Evolutionary conservation across 805 yeast genomes (phyloP).

Genomic region (Yamadazyma laniorum): DNA sequence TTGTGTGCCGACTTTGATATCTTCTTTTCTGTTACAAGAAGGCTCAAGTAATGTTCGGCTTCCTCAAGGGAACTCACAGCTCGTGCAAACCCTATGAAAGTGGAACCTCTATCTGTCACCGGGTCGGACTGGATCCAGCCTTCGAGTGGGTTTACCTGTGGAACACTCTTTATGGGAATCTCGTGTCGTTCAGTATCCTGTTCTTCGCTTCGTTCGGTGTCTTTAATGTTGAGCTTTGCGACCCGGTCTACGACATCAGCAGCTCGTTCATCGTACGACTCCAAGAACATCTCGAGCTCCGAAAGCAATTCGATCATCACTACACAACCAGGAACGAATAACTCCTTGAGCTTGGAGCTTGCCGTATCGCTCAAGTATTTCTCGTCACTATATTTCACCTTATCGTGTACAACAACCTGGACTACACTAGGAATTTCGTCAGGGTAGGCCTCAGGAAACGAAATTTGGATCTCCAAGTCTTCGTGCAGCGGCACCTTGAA

Average conservation of each 20-base stretch:
- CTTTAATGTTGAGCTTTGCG: not conserved
- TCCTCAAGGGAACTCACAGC: conserved; percentile 64
- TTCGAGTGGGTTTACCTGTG: conserved; percentile 46
- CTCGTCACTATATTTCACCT: conserved; percentile 37
- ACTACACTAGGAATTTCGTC: conserved; percentile 57
- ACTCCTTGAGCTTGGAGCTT: conserved; percentile 50
- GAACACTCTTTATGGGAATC: not conserved
- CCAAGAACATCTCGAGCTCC: conserved; percentile 55
- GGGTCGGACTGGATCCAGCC: conserved; percentile 82
- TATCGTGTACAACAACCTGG: conserved; percentile 46
- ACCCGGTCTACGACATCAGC: conserved; percentile 1
- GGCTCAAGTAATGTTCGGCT: conserved; percentile 51
- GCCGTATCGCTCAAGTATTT: conserved; percentile 46
- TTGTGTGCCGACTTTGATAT: conserved; percentile 70
- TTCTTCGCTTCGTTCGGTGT: too few species aligned
- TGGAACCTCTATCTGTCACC: conserved; percentile 77
- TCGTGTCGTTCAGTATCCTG: not conserved
- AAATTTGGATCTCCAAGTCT: conserved; percentile 57
- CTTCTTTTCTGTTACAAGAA: conserved; percentile 61
- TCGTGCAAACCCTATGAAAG: conserved; percentile 76
- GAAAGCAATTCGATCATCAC: conserved; percentile 75
- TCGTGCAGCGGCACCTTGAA: conserved; percentile 63
- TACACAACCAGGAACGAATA: conserved; percentile 62
- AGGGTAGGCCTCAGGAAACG: conserved; percentile 76
- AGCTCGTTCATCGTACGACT: conserved; percentile 28